Conservation (phyloP, 2,329 filamentous ascomycete genomes). For the Clonostachys byssicola region DNA sequence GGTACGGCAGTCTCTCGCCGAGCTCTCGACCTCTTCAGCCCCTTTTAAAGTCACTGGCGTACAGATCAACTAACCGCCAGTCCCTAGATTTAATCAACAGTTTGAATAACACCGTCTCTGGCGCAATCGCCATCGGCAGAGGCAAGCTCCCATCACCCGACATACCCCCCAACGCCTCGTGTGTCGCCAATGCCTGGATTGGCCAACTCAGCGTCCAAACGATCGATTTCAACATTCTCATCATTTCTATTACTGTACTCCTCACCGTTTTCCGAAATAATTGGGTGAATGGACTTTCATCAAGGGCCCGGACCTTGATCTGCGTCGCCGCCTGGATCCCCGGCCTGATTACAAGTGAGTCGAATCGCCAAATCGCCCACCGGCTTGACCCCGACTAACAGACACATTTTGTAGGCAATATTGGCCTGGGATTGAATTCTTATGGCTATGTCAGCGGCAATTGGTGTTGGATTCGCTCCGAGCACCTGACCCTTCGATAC, state of each 20-base stretch:
- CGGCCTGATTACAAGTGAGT: constrained; percentile 25
- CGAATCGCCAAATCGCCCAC: not conserved
- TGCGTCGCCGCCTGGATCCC: constrained; percentile 33
- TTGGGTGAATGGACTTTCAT: no score
- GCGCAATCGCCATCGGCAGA: constrained; percentile 22
- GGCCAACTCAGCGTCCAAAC: constrained; percentile 40
- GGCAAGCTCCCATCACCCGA: constrained; percentile 15
- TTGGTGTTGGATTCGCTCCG: constrained; percentile 37
- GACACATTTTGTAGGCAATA: not conserved
- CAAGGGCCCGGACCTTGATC: constrained; percentile 17
- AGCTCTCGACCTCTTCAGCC: no score
- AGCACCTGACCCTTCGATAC: constrained; percentile 26
- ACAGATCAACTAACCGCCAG: no score
- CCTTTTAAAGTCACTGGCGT: no score
- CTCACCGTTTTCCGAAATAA: no score
- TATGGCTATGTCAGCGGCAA: constrained; percentile 30
- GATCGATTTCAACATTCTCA: constrained; percentile 34
- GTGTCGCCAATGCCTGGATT: constrained; percentile 35
- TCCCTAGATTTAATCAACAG: constrained; percentile 32
- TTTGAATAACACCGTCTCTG: constrained; percentile 34
- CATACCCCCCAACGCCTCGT: constrained; percentile 12
- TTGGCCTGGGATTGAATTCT: constrained; percentile 9
- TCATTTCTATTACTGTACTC: constrained; percentile 36
- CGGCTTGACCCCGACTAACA: not conserved
- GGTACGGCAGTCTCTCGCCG: not conserved